Conservation (phyloP, 805 yeast genomes). For the Kodamaea restingae region DNA sequence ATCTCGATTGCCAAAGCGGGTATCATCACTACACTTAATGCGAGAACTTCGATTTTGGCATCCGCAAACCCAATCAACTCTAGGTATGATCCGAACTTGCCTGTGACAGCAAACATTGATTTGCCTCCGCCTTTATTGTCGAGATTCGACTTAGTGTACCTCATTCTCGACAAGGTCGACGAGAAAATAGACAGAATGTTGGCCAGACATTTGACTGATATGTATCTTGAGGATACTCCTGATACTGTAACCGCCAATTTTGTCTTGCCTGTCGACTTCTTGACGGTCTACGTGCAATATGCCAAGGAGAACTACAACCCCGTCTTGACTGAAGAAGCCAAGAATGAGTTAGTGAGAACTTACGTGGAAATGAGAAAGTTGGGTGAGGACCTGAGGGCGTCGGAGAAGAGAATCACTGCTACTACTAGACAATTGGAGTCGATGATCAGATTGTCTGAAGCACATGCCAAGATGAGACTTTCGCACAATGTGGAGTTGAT, state of each 20-base stretch:
- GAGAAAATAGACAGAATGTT: slow-evolving; percentile 77
- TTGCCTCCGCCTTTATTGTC: slow-evolving; percentile 94
- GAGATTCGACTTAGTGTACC: slow-evolving; percentile 89
- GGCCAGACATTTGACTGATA: slow-evolving; percentile 84
- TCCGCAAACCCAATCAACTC: slow-evolving; percentile 97
- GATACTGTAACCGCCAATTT: slow-evolving; percentile 64
- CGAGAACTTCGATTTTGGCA: slow-evolving; percentile 92
- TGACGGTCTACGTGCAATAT: slow-evolving; percentile 86
- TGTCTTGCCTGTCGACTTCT: slow-evolving; percentile 78
- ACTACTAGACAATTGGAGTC: slow-evolving; percentile 96
- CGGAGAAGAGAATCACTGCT: slow-evolving; percentile 92
- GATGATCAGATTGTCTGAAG: slow-evolving; percentile 91
- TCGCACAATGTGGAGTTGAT: slow-evolving; percentile 62
- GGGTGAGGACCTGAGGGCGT: slow-evolving; percentile 84
- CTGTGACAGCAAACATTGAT: slow-evolving; percentile 93
- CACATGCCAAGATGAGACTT: slow-evolving; percentile 95
- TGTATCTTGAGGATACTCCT: slow-evolving; percentile 88
- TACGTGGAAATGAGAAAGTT: slow-evolving; percentile 92
- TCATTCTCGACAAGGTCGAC: slow-evolving; percentile 89
- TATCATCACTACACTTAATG: slow-evolving; percentile 92
- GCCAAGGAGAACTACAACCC: slow-evolving; percentile 87
- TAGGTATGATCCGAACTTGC: slow-evolving; percentile 88
- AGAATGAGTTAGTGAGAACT: slow-evolving; percentile 75
- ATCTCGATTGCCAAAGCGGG: slow-evolving; percentile 98
- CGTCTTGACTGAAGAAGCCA: slow-evolving; percentile 73